A percentile compares a stretch with the other conserved stretches of the same genome.
These are phyloP conservation scores for Croton laevigatus DNA, from an alignment of 441 rosid genomes.

Conservation along the genomic window DNA sequence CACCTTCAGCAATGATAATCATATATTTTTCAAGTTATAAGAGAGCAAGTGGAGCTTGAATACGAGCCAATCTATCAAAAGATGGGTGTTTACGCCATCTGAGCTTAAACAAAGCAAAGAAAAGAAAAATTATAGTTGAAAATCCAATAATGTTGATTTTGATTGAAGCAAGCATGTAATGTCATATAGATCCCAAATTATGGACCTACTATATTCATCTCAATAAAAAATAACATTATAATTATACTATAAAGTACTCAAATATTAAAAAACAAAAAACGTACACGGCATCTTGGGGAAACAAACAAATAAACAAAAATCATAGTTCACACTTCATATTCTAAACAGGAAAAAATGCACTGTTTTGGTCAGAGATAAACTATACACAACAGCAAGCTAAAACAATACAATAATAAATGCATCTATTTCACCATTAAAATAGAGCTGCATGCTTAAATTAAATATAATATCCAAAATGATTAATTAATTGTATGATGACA, in stretches of 20 bases:
- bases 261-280: slow-evolving; percentile 9
- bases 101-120: background rate
- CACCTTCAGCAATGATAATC: too few species aligned
- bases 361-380: slow-evolving; percentile 42
- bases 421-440: slow-evolving; percentile 19
- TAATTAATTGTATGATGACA: slow-evolving; percentile 24
- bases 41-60: too few species aligned
- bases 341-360: slow-evolving; percentile 30
- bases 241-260: slow-evolving; percentile 19
- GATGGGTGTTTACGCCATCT: too few species aligned
- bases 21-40: too few species aligned
- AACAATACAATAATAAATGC: slow-evolving; percentile 25
- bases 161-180: slow-evolving; percentile 23
- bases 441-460: slow-evolving; percentile 26
- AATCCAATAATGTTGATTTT: slow-evolving; percentile 19
- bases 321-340: slow-evolving; percentile 18
- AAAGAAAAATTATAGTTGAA: slow-evolving; percentile 26
- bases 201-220: slow-evolving; percentile 12
- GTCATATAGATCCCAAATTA: slow-evolving; percentile 22
- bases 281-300: slow-evolving; percentile 17
- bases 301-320: slow-evolving; percentile 8
- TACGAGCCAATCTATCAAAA: too few species aligned
- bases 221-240: slow-evolving; percentile 4
- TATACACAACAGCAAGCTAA: slow-evolving; percentile 18
- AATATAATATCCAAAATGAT: slow-evolving; percentile 21